These are phyloP conservation scores for Argentina anserina DNA, from an alignment of 306 rosid species.

Conservation along the genomic window DNA sequence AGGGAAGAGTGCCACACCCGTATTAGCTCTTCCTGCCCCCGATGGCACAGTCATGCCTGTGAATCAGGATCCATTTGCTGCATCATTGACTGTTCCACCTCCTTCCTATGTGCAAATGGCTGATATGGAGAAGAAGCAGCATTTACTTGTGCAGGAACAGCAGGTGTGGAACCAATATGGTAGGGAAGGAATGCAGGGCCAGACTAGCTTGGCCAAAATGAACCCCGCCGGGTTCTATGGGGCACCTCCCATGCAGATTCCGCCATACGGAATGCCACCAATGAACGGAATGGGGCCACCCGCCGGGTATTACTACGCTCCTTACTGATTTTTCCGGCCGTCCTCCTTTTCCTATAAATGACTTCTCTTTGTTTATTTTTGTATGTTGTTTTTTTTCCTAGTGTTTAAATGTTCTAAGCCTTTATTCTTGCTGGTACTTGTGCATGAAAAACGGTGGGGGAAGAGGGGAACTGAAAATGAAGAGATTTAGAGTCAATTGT, in stretches of 20 bases:
- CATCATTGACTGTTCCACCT: constrained; percentile 74
- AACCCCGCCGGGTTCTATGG: constrained; percentile 52
- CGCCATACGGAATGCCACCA: constrained; percentile 90
- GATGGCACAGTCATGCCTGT: constrained; percentile 82
- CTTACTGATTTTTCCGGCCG: constrained; percentile 45
- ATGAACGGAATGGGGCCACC: constrained; percentile 71
- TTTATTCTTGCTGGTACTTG: constrained; percentile 48
- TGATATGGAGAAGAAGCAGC: constrained; percentile 95
- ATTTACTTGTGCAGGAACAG: constrained; percentile 76
- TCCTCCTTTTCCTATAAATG: constrained; percentile 33
- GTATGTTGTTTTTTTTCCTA: constrained; percentile 39
- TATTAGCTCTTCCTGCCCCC: constrained; percentile 97
- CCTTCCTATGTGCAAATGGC: constrained; percentile 98
- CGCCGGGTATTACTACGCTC: constrained; percentile 69
- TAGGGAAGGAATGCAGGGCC: constrained; percentile 94
- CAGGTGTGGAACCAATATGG: constrained; percentile 83
- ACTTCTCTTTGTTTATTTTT: constrained; percentile 32
- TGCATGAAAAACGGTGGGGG: constrained; percentile 43
- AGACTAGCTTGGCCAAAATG: constrained; percentile 69
- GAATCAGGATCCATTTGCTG: constrained; percentile 93
- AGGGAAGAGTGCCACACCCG: constrained; percentile 63
- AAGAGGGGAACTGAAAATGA: constrained; percentile 24
- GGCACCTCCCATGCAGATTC: constrained; percentile 48
- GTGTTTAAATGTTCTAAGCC: constrained; percentile 32
- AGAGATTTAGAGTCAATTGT: constrained; percentile 32